Base-by-base conservation (phyloP, 495 filamentous ascomycete species). In the Talaromyces ruber region DNA sequence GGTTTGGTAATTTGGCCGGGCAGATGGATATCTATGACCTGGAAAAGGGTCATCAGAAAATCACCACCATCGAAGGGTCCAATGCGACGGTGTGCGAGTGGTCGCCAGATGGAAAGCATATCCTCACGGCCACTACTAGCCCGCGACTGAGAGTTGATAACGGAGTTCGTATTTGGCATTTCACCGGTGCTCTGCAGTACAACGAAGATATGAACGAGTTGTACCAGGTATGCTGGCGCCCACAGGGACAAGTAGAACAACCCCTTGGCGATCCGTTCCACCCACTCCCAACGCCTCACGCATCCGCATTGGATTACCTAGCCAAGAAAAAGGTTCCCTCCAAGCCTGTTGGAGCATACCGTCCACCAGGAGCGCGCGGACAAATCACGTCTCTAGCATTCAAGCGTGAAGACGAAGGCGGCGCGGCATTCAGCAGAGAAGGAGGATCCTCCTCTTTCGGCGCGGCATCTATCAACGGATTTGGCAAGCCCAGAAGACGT, bases 21-120 rank as follows among this genome's bases (percentile, higher is more conserved):
- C 92, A 97, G 74, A 97, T 97, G 83, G 94, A 98, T 65, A 86
- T 98, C 54, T 98, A 97, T 71, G 93, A 98, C 70, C 81, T 97
- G 63, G 88, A 95, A 66, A 93, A 92, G 73, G 87, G 96, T 72
- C 93, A 90, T 76, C 77, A 78, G 66, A 97, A 97, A 79, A 82
- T 98, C 59, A 86, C 86, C 74, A 97, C 94, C 22, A 93, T 98
- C 60, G 92, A 97, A 79, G 93, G 92, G 30, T 91, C 92, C 66
- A 98, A 97, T 70, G 86, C 95, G 29, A 96, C 91, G 67, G 86
- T 96, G 58, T 98, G 94, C 79, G 83, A 91, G 63, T 98, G 94
- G 94, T 94, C 91, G 66, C 94, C 94, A 4, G 94, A 98, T 71
- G 92, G 93, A 64, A 90, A 88, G 64, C 91, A 89, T 69, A 96